Percentiles rank a stretch among this genome's conserved stretches.
Conservation (phyloP, 495 filamentous ascomycete genomes). For the Hypoxylon trugodes region DNA sequence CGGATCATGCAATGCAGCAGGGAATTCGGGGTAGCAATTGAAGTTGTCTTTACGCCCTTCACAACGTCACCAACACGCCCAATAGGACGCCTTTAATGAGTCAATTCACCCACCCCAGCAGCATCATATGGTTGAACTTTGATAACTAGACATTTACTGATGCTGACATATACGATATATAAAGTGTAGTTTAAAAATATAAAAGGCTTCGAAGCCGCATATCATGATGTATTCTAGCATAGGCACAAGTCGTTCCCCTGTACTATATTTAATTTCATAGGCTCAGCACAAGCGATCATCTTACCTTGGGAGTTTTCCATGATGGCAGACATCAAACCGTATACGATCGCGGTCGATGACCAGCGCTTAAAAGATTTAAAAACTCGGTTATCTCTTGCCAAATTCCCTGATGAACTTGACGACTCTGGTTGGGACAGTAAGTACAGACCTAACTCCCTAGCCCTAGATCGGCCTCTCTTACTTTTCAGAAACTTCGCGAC, state of each 20-base stretch:
- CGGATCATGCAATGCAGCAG: conserved; percentile 25
- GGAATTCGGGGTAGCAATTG: conserved; percentile 15
- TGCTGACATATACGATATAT: background rate
- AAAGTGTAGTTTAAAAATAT: conserved; percentile 1
- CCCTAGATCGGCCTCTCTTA: no score
- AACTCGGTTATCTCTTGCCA: conserved; percentile 43
- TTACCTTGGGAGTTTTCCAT: background rate
- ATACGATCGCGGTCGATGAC: conserved; percentile 44
- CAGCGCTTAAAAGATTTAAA: conserved; percentile 42
- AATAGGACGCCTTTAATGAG: no score
- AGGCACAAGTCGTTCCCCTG: no score
- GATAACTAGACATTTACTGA: no score
- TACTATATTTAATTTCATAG: background rate
- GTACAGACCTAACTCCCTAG: conserved; percentile 9
- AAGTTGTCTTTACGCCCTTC: conserved; percentile 29
- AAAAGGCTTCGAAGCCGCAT: conserved; percentile 4
- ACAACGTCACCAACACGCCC: conserved; percentile 24
- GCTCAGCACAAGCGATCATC: background rate
- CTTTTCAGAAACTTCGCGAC: no score
- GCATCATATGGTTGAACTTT: no score
- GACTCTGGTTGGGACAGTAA: conserved; percentile 46
- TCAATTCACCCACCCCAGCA: no score
- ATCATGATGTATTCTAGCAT: background rate
- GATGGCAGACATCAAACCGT: conserved; percentile 48
- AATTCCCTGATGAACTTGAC: conserved; percentile 47